Conservation (phyloP, 305 asterid genomes). For the Solanum chacoense region DNA sequence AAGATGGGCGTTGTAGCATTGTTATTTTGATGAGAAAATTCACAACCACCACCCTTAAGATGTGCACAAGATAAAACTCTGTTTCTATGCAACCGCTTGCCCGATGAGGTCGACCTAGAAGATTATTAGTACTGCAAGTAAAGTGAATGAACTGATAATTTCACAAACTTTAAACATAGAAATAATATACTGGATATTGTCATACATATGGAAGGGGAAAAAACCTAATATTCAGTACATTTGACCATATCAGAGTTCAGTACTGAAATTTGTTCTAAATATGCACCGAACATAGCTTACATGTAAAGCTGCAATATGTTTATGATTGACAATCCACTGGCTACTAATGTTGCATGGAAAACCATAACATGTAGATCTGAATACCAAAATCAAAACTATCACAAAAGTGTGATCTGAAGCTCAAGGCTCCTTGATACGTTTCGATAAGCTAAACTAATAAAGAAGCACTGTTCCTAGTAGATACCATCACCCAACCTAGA, state of each 20-base stretch:
- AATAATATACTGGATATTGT: neutral
- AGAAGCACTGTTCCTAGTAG: constrained; percentile 8
- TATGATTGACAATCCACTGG: neutral
- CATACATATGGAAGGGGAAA: neutral
- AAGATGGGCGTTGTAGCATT: neutral
- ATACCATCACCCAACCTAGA: constrained; percentile 8
- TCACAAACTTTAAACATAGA: neutral
- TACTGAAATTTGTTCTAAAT: neutral
- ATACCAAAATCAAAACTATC: constrained; percentile 9
- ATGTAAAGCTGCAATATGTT: neutral
- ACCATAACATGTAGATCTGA: neutral
- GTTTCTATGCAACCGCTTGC: neutral
- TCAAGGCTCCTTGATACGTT: neutral
- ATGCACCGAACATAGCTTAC: neutral
- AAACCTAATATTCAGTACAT: too few species aligned
- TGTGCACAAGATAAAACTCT: neutral
- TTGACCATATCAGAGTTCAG: neutral
- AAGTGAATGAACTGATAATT: neutral
- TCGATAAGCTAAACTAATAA: neutral
- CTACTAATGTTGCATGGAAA: neutral
- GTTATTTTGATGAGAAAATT: neutral
- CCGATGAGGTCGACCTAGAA: neutral
- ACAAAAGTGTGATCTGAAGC: neutral
- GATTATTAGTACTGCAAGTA: neutral
- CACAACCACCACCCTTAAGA: neutral